A percentile compares a stretch with the other conserved stretches of the same genome.
Evolutionary conservation across 345 rosid species (phyloP).

Genomic region (Luvunga scandens): DNA sequence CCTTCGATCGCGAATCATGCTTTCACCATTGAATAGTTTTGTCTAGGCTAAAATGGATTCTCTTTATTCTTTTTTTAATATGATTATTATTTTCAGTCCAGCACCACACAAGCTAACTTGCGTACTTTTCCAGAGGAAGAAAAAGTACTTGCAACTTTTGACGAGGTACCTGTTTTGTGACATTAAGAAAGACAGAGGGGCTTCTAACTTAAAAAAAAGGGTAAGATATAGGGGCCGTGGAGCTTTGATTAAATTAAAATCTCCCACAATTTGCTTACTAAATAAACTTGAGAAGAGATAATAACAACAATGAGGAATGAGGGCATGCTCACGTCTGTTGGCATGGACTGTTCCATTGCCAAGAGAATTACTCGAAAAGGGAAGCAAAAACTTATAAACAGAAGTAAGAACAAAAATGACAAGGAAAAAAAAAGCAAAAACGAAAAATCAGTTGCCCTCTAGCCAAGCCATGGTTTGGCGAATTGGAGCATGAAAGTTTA

Average conservation of each 20-base stretch:
- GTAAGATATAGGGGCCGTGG: neutral
- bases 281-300: neutral
- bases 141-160: conserved; percentile 3
- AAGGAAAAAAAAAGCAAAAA: too few species aligned
- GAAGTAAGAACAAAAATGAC: neutral
- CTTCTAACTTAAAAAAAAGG: neutral
- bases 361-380: neutral
- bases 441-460: too few species aligned
- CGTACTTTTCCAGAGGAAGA: neutral
- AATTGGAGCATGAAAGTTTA: too few species aligned
- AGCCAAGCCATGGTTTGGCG: neutral
- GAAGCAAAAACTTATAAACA: too few species aligned
- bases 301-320: neutral
- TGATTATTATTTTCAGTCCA: neutral
- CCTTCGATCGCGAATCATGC: neutral
- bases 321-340: neutral
- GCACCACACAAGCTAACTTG: neutral
- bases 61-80: neutral
- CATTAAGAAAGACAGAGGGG: neutral
- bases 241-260: too few species aligned
- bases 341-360: neutral
- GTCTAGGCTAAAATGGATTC: neutral
- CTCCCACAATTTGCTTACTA: neutral
- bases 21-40: neutral
- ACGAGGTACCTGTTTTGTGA: neutral